These are phyloP conservation scores for Parastagonospora avenae DNA, from an alignment of 2,329 filamentous ascomycete species.

Conservation along the genomic window DNA sequence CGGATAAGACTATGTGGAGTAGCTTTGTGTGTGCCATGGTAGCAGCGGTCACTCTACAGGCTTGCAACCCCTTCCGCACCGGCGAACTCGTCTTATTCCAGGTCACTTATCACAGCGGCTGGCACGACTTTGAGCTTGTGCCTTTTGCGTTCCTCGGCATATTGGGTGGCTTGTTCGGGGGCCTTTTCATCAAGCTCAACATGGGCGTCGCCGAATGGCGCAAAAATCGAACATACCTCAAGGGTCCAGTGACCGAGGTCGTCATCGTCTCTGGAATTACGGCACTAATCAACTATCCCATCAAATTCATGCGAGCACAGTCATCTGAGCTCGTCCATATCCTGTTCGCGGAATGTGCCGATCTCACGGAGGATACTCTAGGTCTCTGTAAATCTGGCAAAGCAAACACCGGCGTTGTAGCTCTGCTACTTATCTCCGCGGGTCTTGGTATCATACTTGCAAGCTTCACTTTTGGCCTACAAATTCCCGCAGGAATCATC, in stretches of 20 bases:
- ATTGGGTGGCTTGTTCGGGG: conserved; percentile 90
- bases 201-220: conserved; percentile 85
- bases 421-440: conserved; percentile 81
- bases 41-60: conserved; percentile 91
- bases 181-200: conserved; percentile 92
- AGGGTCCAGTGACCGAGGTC: conserved; percentile 78
- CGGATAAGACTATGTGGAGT: conserved; percentile 99
- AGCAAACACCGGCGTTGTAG: conserved; percentile 79
- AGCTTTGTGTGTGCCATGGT: conserved; percentile 99
- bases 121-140: conserved; percentile 92
- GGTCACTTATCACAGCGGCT: conserved; percentile 87
- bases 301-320: conserved; percentile 94
- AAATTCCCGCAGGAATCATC: conserved; percentile 94
- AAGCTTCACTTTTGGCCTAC: conserved; percentile 87
- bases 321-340: conserved; percentile 88
- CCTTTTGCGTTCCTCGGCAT: conserved; percentile 88
- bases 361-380: conserved; percentile 81
- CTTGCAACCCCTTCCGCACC: conserved; percentile 90
- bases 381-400: conserved; percentile 88
- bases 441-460: conserved; percentile 84
- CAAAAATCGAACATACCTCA: conserved; percentile 69
- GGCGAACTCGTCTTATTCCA: conserved; percentile 96
- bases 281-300: conserved; percentile 90
- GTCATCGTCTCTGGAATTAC: conserved; percentile 78
- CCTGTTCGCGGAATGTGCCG: conserved; percentile 88